phyloP scores from a whole-genome alignment of 2,329 filamentous ascomycete genomes.

The Cordyceps tenuipes region DNA sequence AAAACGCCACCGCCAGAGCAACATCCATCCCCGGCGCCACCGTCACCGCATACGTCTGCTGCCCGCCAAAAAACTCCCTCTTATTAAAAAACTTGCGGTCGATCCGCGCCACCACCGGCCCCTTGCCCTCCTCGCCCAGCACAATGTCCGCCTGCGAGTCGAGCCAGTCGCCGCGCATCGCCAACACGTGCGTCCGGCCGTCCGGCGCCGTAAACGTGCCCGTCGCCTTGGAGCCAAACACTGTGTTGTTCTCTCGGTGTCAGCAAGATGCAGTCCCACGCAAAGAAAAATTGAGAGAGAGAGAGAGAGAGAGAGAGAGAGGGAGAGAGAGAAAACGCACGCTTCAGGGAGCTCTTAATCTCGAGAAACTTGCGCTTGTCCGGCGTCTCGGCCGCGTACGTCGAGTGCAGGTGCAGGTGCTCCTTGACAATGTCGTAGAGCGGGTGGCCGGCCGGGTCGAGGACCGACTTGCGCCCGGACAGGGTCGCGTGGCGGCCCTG shows the following conservation, averaged over 20 bases:
- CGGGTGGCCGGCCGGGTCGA: constrained; percentile 42
- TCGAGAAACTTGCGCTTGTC: constrained; percentile 40
- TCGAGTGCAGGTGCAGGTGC: constrained; percentile 40
- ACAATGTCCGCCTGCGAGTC: constrained; percentile 50
- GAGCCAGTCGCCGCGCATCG: constrained; percentile 55
- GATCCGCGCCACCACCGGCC: constrained; percentile 48
- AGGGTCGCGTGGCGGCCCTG: constrained; percentile 46
- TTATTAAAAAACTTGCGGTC: constrained; percentile 49
- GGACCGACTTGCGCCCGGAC: constrained; percentile 47
- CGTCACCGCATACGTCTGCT: constrained; percentile 58
- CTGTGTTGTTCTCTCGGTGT: constrained; percentile 22
- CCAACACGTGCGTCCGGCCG: constrained; percentile 36
- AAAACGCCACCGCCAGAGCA: constrained; percentile 56
- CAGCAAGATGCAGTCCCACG: neutral
- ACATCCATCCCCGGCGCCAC: constrained; percentile 60
- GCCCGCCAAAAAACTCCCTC: constrained; percentile 48
- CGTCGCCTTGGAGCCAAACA: constrained; percentile 45
- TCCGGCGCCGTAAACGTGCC: constrained; percentile 46
- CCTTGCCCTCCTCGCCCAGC: constrained; percentile 34
- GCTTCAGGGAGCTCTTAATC: constrained; percentile 44
- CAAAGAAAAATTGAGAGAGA: neutral
- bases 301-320: neutral
- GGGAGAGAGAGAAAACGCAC: constrained; percentile 28
- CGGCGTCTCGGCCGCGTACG: constrained; percentile 41
- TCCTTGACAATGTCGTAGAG: constrained; percentile 53